A percentile compares a stretch with the other conserved stretches of the same genome.
Conservation (phyloP, 2,329 filamentous ascomycete species). For the Aspergillus aculeatus region DNA sequence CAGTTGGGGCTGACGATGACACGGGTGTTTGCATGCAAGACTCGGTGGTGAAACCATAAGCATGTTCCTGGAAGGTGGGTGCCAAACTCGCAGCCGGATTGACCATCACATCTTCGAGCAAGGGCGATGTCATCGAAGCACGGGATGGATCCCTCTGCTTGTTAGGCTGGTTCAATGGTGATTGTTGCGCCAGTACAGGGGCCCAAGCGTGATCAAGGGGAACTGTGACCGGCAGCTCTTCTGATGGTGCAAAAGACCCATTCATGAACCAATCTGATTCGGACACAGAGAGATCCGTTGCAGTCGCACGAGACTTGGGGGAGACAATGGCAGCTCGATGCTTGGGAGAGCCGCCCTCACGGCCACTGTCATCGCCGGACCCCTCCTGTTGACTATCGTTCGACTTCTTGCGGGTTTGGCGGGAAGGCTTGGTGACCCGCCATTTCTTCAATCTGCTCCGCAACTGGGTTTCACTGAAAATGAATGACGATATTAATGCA, state of each 20-base stretch:
- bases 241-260: conserved; percentile 12
- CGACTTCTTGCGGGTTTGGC: conserved; percentile 43
- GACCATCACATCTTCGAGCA: conserved; percentile 25
- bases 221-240: conserved; percentile 10
- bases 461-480: conserved; percentile 43
- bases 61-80: conserved; percentile 22
- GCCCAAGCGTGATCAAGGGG: conserved; percentile 21
- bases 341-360: conserved; percentile 20
- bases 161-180: conserved; percentile 24
- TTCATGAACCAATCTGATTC: conserved; percentile 22
- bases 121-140: conserved; percentile 23
- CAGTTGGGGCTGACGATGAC: conserved; percentile 20
- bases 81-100: conserved; percentile 27
- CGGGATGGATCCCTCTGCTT: conserved; percentile 24
- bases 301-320: conserved; percentile 11
- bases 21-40: conserved; percentile 30
- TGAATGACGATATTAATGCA: not conserved
- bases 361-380: conserved; percentile 22
- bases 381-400: conserved; percentile 19
- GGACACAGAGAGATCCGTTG: conserved; percentile 5
- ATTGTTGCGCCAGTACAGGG: conserved; percentile 19
- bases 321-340: conserved; percentile 13
- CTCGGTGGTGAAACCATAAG: conserved; percentile 29
- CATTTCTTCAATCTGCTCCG: conserved; percentile 47
- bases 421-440: conserved; percentile 46